Conservation (phyloP, 306 rosid species). For the Adenanthera pavonina region DNA sequence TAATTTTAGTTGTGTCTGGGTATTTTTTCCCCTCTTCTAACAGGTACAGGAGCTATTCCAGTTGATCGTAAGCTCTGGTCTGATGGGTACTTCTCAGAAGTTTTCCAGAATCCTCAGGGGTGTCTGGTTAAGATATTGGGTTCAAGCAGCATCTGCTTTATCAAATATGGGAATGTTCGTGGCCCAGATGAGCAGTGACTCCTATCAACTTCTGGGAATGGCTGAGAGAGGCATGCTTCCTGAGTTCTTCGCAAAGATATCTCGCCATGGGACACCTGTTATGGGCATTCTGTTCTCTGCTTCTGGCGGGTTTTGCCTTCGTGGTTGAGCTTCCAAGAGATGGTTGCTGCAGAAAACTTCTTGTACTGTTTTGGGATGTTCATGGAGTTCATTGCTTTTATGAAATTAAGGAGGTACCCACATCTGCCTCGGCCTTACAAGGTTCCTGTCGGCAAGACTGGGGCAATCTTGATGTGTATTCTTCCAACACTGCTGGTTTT, state of each 20-base stretch:
- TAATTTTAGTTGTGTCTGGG: conserved; percentile 58
- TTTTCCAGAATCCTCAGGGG: conserved; percentile 61
- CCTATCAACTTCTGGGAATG: conserved; percentile 79
- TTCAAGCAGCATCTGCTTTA: conserved; percentile 67
- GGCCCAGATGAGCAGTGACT: conserved; percentile 78
- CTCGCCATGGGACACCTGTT: conserved; percentile 61
- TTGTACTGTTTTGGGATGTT: conserved; percentile 77
- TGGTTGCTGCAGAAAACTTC: conserved; percentile 70
- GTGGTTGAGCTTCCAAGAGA: conserved; percentile 80
- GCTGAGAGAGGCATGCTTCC: conserved; percentile 74
- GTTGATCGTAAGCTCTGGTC: conserved; percentile 53
- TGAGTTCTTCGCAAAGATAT: conserved; percentile 60
- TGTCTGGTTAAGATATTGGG: conserved; percentile 65
- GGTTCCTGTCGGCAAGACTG: conserved; percentile 58
- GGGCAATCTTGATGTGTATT: conserved; percentile 62
- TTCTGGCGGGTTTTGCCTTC: conserved; percentile 65
- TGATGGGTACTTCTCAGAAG: conserved; percentile 74
- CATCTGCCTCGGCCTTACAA: conserved; percentile 53
- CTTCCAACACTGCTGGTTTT: conserved; percentile 59
- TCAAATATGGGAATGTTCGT: conserved; percentile 82
- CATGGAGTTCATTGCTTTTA: conserved; percentile 69
- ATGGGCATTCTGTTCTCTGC: conserved; percentile 71
- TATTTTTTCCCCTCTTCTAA: conserved; percentile 61
- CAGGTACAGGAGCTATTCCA: conserved; percentile 65
- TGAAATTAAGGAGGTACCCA: conserved; percentile 60